These are phyloP conservation scores for Fusarium nematophilum DNA, from an alignment of 2,329 filamentous ascomycete species.

Conservation along the genomic window DNA sequence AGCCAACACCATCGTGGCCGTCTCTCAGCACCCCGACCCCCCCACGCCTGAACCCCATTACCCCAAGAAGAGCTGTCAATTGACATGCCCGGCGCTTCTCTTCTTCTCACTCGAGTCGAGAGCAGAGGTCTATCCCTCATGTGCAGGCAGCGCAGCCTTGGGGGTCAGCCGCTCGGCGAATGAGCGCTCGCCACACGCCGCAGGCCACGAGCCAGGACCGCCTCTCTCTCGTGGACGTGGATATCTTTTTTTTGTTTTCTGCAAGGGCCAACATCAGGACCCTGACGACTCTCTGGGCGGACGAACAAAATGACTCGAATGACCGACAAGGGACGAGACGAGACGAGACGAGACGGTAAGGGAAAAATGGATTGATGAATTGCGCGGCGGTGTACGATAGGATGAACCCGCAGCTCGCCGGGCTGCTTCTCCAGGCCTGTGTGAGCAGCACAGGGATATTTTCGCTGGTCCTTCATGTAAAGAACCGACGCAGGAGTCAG, in stretches of 20 bases:
- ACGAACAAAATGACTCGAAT: slow-evolving; percentile 5
- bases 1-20: slow-evolving; percentile 27
- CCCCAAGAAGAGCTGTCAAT: slow-evolving; percentile 4
- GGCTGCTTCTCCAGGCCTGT: neutral
- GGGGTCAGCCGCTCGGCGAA: slow-evolving; percentile 30
- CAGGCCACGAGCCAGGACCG: slow-evolving; percentile 33
- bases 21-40: slow-evolving; percentile 23
- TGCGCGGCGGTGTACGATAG: slow-evolving; percentile 22
- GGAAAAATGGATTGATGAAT: neutral
- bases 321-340: slow-evolving; percentile 3
- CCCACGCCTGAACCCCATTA: slow-evolving; percentile 7
- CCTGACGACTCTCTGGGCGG: slow-evolving; percentile 1
- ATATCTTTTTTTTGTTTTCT: slow-evolving; percentile 8
- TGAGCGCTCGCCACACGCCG: slow-evolving; percentile 42
- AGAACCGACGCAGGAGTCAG: slow-evolving; percentile 1
- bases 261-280: slow-evolving; percentile 23
- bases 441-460: slow-evolving; percentile 2
- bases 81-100: slow-evolving; percentile 11
- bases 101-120: slow-evolving; percentile 1
- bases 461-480: neutral
- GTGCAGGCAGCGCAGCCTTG: slow-evolving; percentile 16
- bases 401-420: slow-evolving; percentile 15
- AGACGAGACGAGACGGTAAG: slow-evolving; percentile 16
- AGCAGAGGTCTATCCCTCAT: neutral
- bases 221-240: slow-evolving; percentile 5